Evolutionary conservation across 2,329 filamentous ascomycete species (phyloP), one percentile per base, ranked within the genome.

Genomic region (Fusarium beomiforme): DNA sequence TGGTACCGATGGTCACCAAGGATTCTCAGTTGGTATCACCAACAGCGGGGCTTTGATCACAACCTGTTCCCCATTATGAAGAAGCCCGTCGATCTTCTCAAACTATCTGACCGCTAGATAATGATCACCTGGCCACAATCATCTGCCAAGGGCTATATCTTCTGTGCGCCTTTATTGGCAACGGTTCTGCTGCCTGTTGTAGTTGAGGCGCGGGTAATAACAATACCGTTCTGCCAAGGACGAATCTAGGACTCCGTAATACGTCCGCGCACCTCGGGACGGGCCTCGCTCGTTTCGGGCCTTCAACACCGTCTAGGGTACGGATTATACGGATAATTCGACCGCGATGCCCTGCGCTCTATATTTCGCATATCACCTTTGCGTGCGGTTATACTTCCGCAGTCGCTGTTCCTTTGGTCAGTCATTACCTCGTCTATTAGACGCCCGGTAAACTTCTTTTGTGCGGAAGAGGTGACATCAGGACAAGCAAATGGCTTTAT

Each of bases 21-120:
- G 69, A 58, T 67, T 63, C 34, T 53, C 55, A 51, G 46, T 39
- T 71, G 44, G 60, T 57, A 72, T 70, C 69, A 72, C 69, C 69
- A 71, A 72, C 69, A 72, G 56, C 69, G 64, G 69, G 69, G 53
- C 36, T 37, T 72, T 69, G 59, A 70, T 69, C 69, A 72, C 59
- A 66, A 67, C 53, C 61, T 42, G 69, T 68, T 69, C 54, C 59
- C 55, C 69, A 44, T 53, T 57, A 41, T 70, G 49, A 72, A 64
- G 59, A 70, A 59, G 51, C 24, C 41, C 43, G 59, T 59, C 53
- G 69, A 65, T 71, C 64, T 54, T 57, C 14, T 31, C 42, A 26
- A 57, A 54, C 44, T 51, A 57, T 51, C 60, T 67, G 69, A 72
- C 69, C 69, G 54, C 70, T 60, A 70, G 39, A 64, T 59, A 43